phyloP scores from a whole-genome alignment of 768 basidiomycete genomes.

The Podaxis carcinomalis region DNA sequence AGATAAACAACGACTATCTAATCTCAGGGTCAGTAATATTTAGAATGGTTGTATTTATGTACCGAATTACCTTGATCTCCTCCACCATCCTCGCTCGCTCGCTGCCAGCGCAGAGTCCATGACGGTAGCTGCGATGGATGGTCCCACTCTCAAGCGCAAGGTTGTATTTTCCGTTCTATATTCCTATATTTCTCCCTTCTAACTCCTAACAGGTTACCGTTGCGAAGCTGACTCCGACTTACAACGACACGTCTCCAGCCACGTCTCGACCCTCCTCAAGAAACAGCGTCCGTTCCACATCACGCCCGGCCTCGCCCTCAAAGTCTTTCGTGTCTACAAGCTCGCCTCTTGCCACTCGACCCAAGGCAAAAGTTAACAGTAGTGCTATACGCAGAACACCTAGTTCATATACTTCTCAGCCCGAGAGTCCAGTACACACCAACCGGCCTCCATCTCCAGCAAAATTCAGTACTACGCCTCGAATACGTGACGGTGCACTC shows the following conservation, averaged over 20 bases:
- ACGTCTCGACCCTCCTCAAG: slow-evolving; percentile 26
- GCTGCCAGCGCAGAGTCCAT: background rate
- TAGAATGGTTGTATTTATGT: background rate
- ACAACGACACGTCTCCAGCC: slow-evolving; percentile 28
- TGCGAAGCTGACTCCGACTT: slow-evolving; percentile 26
- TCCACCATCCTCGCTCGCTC: background rate
- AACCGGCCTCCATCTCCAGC: slow-evolving; percentile 39
- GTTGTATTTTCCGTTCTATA: background rate
- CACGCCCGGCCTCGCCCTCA: slow-evolving; percentile 44
- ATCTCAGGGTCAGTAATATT: slow-evolving; percentile 9
- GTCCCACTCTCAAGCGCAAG: slow-evolving; percentile 7
- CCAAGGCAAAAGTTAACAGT: slow-evolving; percentile 61
- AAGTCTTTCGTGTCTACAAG: slow-evolving; percentile 23
- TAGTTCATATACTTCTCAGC: slow-evolving; percentile 9
- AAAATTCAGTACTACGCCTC: slow-evolving; percentile 29
- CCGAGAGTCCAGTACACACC: slow-evolving; percentile 10
- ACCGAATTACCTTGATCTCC: background rate
- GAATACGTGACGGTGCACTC: slow-evolving; percentile 30
- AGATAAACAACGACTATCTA: slow-evolving; percentile 4
- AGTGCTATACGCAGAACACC: slow-evolving; percentile 34
- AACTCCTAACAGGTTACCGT: slow-evolving; percentile 43
- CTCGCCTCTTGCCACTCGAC: slow-evolving; percentile 26
- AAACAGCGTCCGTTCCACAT: slow-evolving; percentile 21
- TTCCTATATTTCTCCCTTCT: slow-evolving; percentile 5
- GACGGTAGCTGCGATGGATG: background rate